Conservation (phyloP, 805 yeast genomes). For the Cyberlindnera amylophila region DNA sequence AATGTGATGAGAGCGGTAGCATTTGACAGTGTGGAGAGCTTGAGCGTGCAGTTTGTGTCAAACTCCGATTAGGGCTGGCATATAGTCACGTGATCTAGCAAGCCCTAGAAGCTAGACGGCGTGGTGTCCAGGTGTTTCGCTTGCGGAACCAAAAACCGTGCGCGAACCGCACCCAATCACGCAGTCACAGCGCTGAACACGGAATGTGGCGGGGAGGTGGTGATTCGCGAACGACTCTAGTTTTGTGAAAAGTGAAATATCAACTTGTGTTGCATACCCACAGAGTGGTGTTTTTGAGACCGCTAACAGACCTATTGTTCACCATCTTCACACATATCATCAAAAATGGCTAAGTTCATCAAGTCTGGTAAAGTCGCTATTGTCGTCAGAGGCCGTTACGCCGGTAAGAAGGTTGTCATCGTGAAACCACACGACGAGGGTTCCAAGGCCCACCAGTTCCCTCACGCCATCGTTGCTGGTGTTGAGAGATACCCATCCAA, state of each 20-base stretch:
- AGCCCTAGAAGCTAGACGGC: neutral
- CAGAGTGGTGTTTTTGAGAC: neutral
- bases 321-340: constrained; percentile 10
- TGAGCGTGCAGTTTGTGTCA: neutral
- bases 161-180: neutral
- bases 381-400: constrained; percentile 77
- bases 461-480: constrained; percentile 99
- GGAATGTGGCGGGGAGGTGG: neutral
- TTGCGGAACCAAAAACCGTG: neutral
- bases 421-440: constrained; percentile 98
- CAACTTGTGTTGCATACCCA: constrained; percentile 5
- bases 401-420: constrained; percentile 99
- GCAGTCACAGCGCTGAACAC: neutral
- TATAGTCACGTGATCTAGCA: neutral
- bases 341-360: constrained; percentile 93
- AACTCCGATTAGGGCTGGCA: neutral
- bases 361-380: constrained; percentile 96
- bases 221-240: constrained; percentile 16
- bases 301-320: constrained; percentile 15
- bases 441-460: constrained; percentile 96
- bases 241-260: constrained; percentile 28
- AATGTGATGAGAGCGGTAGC: neutral
- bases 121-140: neutral
- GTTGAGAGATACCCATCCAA: constrained; percentile 96
- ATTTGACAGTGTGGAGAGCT: neutral